phyloP scores from a whole-genome alignment of 2,329 filamentous ascomycete genomes.

The Magnaporthales sp. region DNA sequence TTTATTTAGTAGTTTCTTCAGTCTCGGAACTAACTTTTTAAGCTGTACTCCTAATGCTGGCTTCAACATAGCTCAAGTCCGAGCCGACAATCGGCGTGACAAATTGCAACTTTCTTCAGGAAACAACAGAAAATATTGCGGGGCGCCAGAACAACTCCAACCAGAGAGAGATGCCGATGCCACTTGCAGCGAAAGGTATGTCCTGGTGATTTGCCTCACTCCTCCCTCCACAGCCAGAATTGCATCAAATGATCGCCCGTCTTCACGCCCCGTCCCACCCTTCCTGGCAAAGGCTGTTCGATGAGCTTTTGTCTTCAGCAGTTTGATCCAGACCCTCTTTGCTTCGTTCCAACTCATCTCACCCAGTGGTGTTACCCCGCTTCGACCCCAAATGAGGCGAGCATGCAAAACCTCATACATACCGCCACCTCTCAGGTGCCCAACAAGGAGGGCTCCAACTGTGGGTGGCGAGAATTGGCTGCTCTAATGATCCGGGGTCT shows the following conservation, averaged over 20 bases:
- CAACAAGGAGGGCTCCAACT: background rate
- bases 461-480: background rate
- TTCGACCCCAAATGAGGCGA: background rate
- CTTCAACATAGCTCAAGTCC: background rate
- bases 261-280: background rate
- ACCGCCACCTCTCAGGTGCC: background rate
- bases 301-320: conserved; percentile 3
- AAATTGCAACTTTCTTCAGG: background rate
- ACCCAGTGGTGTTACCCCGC: background rate
- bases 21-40: background rate
- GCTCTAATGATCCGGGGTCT: background rate
- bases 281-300: background rate
- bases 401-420: background rate
- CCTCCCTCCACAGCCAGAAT: background rate
- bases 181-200: conserved; percentile 29
- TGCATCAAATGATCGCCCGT: background rate
- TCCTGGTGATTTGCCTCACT: conserved; percentile 2
- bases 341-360: background rate
- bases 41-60: background rate
- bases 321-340: conserved; percentile 4
- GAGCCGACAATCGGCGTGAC: background rate
- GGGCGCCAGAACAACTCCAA: background rate
- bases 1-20: too few species aligned
- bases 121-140: background rate
- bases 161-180: conserved; percentile 23